Base-by-base conservation (phyloP, 495 filamentous ascomycete genomes). In the Aspergillus steynii region DNA sequence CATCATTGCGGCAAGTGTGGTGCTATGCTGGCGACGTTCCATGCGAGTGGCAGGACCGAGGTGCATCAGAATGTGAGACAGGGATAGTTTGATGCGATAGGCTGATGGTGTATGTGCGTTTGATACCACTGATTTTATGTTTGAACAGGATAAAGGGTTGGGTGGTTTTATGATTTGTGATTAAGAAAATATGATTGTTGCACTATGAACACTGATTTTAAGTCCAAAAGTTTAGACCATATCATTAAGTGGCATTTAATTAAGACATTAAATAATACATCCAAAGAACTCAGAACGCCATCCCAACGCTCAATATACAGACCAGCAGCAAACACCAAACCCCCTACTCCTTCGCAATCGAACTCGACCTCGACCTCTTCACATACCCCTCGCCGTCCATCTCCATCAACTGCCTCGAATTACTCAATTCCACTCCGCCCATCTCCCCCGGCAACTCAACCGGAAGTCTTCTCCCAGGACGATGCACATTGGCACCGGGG, bases 1-100 rank as follows among this genome's bases (percentile, higher is more conserved):
- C 82, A 85, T 61, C 74, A 74, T 34, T 85, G 82, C 56, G 80
- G 80, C 4, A 68, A 77, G 25, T 85, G 82, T 59, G 73, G 76
- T 50, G 67, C 70, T 2, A 63, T 77, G 57, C 75, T 85, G 29
- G 82, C 81, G 5, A 78, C 68, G 1, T 84, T 79, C 78, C 80
- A 85, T 70, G 76, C 75, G n/a, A 83, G 79, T 61, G 82, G 82
- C 1, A 68, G 71, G 52, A 72, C 77, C 1, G 72, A 79, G 42
- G 75, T 84, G 8, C 71, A 81, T 58, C 67, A 70, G 60, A 62
- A 64, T 50, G 62, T 57, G 45, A 48, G 46, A n/a, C 12, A 34
- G 25, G 25, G 27, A 34, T 56, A 42, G 20, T 14, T 34, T 31
- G 10, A 3, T 37, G 4, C 9, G 29, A 6, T 46, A 20, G 20